These are phyloP conservation scores for Podaxis mareebaensis DNA, from an alignment of 768 basidiomycete genomes.

Conservation along the genomic window DNA sequence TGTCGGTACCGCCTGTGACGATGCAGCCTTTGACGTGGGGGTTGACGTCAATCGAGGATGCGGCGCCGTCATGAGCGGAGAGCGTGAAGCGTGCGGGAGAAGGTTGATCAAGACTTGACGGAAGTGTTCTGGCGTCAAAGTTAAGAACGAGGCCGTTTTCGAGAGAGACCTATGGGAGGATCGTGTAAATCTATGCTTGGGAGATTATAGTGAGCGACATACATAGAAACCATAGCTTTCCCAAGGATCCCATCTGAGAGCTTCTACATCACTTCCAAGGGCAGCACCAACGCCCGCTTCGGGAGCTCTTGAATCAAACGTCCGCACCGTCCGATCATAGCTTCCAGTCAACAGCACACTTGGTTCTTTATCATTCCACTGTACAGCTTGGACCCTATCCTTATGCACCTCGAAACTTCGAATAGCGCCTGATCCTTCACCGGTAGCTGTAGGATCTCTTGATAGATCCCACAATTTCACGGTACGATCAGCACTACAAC, in stretches of 20 bases:
- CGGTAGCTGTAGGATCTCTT: slow-evolving; percentile 54
- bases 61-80: slow-evolving; percentile 90
- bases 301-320: slow-evolving; percentile 88
- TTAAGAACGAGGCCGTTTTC: slow-evolving; percentile 94
- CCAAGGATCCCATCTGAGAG: slow-evolving; percentile 95
- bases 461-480: slow-evolving; percentile 98
- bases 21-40: slow-evolving; percentile 88
- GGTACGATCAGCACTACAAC: slow-evolving; percentile 90
- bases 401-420: slow-evolving; percentile 84
- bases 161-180: slow-evolving; percentile 69
- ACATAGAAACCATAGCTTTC: slow-evolving; percentile 87
- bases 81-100: slow-evolving; percentile 84
- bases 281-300: slow-evolving; percentile 81
- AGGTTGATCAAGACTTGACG: slow-evolving; percentile 62
- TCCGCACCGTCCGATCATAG: slow-evolving; percentile 93
- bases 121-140: slow-evolving; percentile 85
- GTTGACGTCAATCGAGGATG: slow-evolving; percentile 88
- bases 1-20: slow-evolving; percentile 93
- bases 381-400: slow-evolving; percentile 95
- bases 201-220: slow-evolving; percentile 25
- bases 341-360: slow-evolving; percentile 91
- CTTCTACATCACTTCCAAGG: slow-evolving; percentile 92
- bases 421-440: slow-evolving; percentile 63
- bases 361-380: slow-evolving; percentile 91
- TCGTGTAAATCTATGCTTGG: background rate